phyloP scores from a whole-genome alignment of 2,329 filamentous ascomycete genomes.

The Colletotrichum acutatum region DNA sequence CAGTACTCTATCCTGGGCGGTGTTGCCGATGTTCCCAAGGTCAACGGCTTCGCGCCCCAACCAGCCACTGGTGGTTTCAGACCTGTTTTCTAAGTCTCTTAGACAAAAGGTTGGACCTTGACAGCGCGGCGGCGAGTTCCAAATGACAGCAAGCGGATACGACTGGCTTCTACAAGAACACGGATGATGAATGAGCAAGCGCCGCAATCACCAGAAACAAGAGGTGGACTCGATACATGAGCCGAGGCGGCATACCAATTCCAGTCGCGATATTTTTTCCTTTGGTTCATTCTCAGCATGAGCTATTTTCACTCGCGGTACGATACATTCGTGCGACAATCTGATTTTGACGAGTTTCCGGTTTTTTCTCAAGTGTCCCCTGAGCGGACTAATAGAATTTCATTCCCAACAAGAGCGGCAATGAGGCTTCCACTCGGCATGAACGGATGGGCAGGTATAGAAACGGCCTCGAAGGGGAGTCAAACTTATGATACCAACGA shows the following conservation, averaged over 20 bases:
- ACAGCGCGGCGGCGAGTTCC: neutral
- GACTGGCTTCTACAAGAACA: conserved; percentile 7
- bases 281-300: conserved; percentile 13
- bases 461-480: conserved; percentile 23
- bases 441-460: conserved; percentile 4
- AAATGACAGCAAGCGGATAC: conserved; percentile 3
- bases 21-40: conserved; percentile 40
- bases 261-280: conserved; percentile 7
- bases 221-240: conserved; percentile 1
- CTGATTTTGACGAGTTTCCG: conserved; percentile 12
- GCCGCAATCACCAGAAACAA: neutral
- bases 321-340: conserved; percentile 10
- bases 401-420: conserved; percentile 6
- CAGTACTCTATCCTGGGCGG: conserved; percentile 79
- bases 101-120: no score
- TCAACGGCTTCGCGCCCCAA: conserved; percentile 43
- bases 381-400: conserved; percentile 27
- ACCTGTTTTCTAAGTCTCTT: conserved; percentile 17
- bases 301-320: neutral
- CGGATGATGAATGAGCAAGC: conserved; percentile 17
- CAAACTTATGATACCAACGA: conserved; percentile 12
- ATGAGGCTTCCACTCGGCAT: conserved; percentile 19
- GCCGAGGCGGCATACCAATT: conserved; percentile 14
- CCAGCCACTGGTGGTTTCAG: conserved; percentile 32
- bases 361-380: neutral